A percentile compares a stretch with the other conserved stretches of the same genome.
phyloP scores from a whole-genome alignment of 306 rosid species.

The Citrullus amarus region DNA sequence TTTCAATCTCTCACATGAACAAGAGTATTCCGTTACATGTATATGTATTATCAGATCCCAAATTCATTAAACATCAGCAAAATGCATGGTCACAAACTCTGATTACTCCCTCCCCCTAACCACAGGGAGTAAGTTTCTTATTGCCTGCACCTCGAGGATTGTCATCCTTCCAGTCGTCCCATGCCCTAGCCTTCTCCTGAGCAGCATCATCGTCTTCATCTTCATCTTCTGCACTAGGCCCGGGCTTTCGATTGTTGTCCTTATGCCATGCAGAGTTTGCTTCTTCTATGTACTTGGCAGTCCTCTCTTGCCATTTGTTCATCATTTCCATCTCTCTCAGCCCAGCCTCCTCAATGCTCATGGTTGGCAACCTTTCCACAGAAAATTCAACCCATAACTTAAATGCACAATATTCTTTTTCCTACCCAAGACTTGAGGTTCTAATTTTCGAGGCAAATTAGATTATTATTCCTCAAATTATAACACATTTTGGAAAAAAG shows the following conservation, averaged over 20 bases:
- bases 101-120: conserved; percentile 21
- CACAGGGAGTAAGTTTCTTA: conserved; percentile 87
- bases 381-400: conserved; percentile 2
- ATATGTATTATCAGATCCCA: conserved; percentile 22
- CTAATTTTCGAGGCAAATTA: background rate
- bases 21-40: conserved; percentile 7
- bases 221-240: conserved; percentile 31
- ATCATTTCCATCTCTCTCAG: conserved; percentile 87
- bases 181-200: conserved; percentile 80
- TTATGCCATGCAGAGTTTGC: conserved; percentile 81
- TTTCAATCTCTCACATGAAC: background rate
- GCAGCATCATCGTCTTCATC: conserved; percentile 77
- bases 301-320: conserved; percentile 93
- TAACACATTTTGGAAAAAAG: background rate
- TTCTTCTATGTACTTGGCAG: conserved; percentile 64
- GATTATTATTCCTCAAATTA: background rate
- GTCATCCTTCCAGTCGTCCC: conserved; percentile 99
- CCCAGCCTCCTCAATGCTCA: conserved; percentile 99
- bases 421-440: background rate
- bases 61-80: background rate
- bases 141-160: conserved; percentile 96
- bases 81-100: background rate
- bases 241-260: conserved; percentile 31
- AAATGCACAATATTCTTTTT: background rate
- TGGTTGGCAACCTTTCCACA: conserved; percentile 74